phyloP scores from a whole-genome alignment of 164 flowering plant genomes.

The Annona cherimola region DNA sequence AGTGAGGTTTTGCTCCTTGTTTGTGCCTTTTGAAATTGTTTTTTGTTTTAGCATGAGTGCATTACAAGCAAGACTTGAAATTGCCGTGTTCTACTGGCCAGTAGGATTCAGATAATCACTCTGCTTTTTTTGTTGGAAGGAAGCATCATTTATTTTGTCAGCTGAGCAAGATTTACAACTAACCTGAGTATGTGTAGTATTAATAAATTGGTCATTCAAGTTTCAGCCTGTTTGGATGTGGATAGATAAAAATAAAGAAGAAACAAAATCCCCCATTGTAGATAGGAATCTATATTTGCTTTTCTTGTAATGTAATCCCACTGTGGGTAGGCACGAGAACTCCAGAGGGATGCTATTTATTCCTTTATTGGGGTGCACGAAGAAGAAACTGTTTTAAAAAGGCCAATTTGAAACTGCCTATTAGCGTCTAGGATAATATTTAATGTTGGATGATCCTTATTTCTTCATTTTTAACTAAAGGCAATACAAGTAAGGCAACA shows the following conservation, averaged over 20 bases:
- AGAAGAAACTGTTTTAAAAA: too few relatives aligned
- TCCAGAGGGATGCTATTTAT: too few relatives aligned
- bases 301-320: background rate
- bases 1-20: conserved; percentile 25
- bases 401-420: too few relatives aligned
- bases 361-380: too few relatives aligned
- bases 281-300: background rate
- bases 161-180: background rate
- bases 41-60: background rate
- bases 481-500: too few relatives aligned
- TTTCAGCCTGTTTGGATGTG: too few relatives aligned
- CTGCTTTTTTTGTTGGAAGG: background rate
- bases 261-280: background rate
- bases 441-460: too few relatives aligned
- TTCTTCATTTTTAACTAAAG: too few relatives aligned
- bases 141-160: background rate
- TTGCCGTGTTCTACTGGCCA: background rate
- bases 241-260: background rate
- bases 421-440: too few relatives aligned
- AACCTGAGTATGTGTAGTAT: background rate
- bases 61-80: background rate
- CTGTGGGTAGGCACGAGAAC: too few relatives aligned
- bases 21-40: background rate
- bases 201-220: background rate
- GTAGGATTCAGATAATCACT: background rate